Evolutionary conservation across 176 grass and related monocot species (phyloP), one percentile per base, ranked within the genome.

Genomic region (Sorghum bicolor): DNA sequence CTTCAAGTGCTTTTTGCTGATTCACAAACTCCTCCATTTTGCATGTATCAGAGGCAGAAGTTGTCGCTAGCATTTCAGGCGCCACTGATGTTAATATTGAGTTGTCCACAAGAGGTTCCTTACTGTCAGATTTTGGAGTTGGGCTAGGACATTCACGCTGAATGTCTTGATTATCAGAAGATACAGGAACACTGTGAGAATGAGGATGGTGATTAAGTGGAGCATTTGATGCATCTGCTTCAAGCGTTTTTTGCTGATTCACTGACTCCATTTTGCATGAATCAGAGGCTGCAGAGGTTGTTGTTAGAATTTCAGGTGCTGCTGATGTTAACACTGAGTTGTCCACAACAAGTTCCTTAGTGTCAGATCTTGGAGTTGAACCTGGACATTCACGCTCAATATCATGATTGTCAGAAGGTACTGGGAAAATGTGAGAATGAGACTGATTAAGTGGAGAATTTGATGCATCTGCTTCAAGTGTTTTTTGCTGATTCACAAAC

Each of bases 201-300:
- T 61, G 9, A 31, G 80, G 82, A 34, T 67, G 72, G 19, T 79
- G 88, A 47, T 75, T 67, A 45, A 80, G 45, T 74, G 87, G 79
- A 44, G 37, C 37, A 75, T 70, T 61, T 61, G 62, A 80, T 32
- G 77, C 70, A 80, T 85, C 82, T 38, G 48, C 22, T 67, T 75
- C 70, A 62, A 44, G 62, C 61, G 72, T 2, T 75, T 70, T 88
- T 13, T 57, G 33, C 45, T 83, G 74, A 83, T 86, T 66, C 34
- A 41, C 76, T 25, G 34, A 70, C 72, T 31, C 68, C 61, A 83
- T 70, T 70, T 89, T 89, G 80, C 79, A 89, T 82, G 37, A 55
- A 64, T 67, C 70, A 43, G 83, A 75, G 61, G 45, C 41, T n/a
- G 67, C 34, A 62, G 80, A 79, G 69, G 81, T 10, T 28, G n/a